Base-by-base conservation (phyloP, 192 early-diverging fungal species). In the Podila epigama region DNA sequence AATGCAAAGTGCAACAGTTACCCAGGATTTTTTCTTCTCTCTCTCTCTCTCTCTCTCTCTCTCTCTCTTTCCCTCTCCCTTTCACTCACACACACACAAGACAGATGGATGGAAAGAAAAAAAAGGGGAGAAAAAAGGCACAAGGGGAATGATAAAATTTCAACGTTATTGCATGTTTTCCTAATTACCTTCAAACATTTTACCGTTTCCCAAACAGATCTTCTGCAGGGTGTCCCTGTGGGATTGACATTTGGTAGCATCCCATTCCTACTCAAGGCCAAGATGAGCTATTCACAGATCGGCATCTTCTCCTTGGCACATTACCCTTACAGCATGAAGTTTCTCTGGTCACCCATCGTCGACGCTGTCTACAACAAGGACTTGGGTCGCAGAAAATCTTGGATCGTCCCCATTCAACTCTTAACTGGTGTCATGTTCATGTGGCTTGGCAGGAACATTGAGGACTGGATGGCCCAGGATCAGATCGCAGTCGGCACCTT, bases 321-420 rank as follows among this genome's bases (percentile, higher is more conserved):
- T 11, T 99, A 97, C 81, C 97, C 97, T 15, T 99, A 99, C 79
- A 96, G 94, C 39, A 89, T 99, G 42, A 99, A 99, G 85, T 89
- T 99, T 29, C 84, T 99, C 39, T 99, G 97, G 97, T 97, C 96
- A 15, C 97, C 97, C 6, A 92, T 99, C 42, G 95, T 99, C 5
- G 97, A 99, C 71, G 92, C 95, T 4, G 70, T 93, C 58, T 99
- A 92, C 65, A 88, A 86, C 59, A 89, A 90, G 51, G 81, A 79
- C 33, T 69, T 99, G 63, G 97, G 97, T 20, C 87, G 96, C 15
- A 81, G 97, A 72, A 99, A 99, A 80, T 92, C 91, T 52, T 99
- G 97, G 97, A 98, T 99, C 44, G 88, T 97, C n/a, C 97, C 97
- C 22, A 98, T 99, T 64, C 97, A 99, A 79, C 82, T 94, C 8